Evolutionary conservation across 129 eudicot species (phyloP).

Genomic region (Escallonia herrerae): DNA sequence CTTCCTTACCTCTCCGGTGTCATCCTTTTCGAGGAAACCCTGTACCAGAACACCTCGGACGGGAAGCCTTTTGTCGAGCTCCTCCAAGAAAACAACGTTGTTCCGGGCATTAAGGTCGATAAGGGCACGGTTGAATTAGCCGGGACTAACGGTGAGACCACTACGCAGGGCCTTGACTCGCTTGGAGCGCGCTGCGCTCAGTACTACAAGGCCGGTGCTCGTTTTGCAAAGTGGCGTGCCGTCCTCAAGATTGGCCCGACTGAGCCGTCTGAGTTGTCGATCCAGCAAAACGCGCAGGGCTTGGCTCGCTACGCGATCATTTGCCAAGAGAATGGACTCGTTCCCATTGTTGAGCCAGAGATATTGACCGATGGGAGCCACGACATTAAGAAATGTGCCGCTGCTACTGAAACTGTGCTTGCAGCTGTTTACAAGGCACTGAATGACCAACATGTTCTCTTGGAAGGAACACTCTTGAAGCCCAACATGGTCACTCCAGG

Average conservation of each 20-base stretch:
- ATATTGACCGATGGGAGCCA: slow-evolving; percentile 78
- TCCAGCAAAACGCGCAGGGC: slow-evolving; percentile 92
- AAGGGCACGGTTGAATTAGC: slow-evolving; percentile 77
- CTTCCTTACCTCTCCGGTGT: slow-evolving; percentile 78
- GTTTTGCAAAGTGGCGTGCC: slow-evolving; percentile 94
- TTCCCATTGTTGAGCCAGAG: slow-evolving; percentile 92
- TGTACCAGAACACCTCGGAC: slow-evolving; percentile 57
- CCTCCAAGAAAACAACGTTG: slow-evolving; percentile 55
- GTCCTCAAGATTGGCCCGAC: slow-evolving; percentile 80
- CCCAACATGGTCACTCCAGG: slow-evolving; percentile 98
- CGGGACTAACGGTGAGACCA: slow-evolving; percentile 90
- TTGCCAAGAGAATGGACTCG: slow-evolving; percentile 89
- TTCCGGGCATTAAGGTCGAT: slow-evolving; percentile 84
- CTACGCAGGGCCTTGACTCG: slow-evolving; percentile 84
- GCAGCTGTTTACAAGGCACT: slow-evolving; percentile 90
- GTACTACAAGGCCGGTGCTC: slow-evolving; percentile 84
- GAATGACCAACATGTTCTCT: slow-evolving; percentile 83
- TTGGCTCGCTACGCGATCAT: slow-evolving; percentile 84
- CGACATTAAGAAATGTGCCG: slow-evolving; percentile 76
- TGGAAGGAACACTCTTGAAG: slow-evolving; percentile 89
- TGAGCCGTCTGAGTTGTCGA: slow-evolving; percentile 79
- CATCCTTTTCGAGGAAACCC: slow-evolving; percentile 85
- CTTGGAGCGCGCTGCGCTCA: slow-evolving; percentile 70
- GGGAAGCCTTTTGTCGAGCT: slow-evolving; percentile 79
- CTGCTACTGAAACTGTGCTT: slow-evolving; percentile 72